phyloP scores from a whole-genome alignment of 208 protist genomes.

The Trypanosoma mega region DNA sequence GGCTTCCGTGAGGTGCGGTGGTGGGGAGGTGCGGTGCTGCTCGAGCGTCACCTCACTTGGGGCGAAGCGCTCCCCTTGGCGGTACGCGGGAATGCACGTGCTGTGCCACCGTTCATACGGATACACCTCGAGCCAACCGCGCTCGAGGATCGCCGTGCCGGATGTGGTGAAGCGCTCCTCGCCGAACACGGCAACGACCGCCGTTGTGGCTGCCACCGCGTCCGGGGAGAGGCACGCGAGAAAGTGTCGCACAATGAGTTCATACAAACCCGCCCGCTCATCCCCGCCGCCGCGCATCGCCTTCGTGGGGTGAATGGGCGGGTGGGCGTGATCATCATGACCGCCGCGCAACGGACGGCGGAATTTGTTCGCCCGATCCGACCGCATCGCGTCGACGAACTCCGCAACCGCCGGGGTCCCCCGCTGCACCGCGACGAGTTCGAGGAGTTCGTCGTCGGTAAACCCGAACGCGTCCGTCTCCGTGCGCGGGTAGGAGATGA shows the following conservation, averaged over 20 bases:
- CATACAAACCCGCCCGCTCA: slow-evolving; percentile 88
- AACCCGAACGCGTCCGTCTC: slow-evolving; percentile 96
- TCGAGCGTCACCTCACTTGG: slow-evolving; percentile 84
- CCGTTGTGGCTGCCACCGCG: slow-evolving; percentile 87
- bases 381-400: slow-evolving; percentile 64
- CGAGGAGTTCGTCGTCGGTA: slow-evolving; percentile 78
- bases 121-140: slow-evolving; percentile 95
- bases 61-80: slow-evolving; percentile 82
- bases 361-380: slow-evolving; percentile 61
- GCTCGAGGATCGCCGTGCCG: slow-evolving; percentile 89
- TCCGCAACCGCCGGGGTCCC: slow-evolving; percentile 49
- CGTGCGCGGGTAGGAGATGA: slow-evolving; percentile 97
- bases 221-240: slow-evolving; percentile 96
- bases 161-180: slow-evolving; percentile 83
- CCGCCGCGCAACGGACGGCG: slow-evolving; percentile 91
- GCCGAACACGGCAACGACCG: slow-evolving; percentile 71
- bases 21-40: slow-evolving; percentile 82
- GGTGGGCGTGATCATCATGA: slow-evolving; percentile 97
- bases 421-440: slow-evolving; percentile 74
- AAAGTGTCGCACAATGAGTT: slow-evolving; percentile 97
- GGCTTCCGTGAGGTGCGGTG: slow-evolving; percentile 95
- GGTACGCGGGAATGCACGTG: slow-evolving; percentile 91
- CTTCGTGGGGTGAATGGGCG: slow-evolving; percentile 97
- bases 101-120: slow-evolving; percentile 90
- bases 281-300: slow-evolving; percentile 42